A percentile compares a stretch with the other conserved stretches of the same genome.
Conservation (phyloP, 331 rosid species). For the Acacia concinna region DNA sequence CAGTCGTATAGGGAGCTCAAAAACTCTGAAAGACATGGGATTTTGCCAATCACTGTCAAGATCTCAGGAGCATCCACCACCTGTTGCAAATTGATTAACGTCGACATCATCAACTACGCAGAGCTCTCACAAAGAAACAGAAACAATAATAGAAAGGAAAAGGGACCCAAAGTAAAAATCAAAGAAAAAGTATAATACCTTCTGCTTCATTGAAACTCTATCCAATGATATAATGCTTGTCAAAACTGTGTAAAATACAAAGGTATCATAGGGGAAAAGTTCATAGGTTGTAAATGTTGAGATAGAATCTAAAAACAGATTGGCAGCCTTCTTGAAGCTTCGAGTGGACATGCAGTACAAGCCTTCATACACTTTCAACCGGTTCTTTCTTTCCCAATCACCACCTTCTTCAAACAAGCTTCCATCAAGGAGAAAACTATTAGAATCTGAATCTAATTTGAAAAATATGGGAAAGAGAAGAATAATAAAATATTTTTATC, state of each 20-base stretch:
- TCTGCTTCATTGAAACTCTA: conserved; percentile 69
- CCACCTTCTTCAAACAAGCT: conserved; percentile 85
- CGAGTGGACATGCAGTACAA: conserved; percentile 63
- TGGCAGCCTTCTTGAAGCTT: conserved; percentile 77
- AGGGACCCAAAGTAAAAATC: neutral
- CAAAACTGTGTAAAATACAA: conserved; percentile 79
- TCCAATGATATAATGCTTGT: conserved; percentile 69
- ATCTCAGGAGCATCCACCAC: conserved; percentile 98
- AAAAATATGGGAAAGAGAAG: conserved; percentile 16
- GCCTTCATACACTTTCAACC: conserved; percentile 74
- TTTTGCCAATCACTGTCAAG: conserved; percentile 89
- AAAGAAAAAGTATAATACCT: conserved; percentile 38
- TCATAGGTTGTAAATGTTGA: conserved; percentile 93
- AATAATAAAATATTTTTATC: neutral
- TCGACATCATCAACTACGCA: neutral
- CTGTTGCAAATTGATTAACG: conserved; percentile 40
- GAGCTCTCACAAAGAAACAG: neutral
- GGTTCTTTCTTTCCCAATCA: conserved; percentile 82
- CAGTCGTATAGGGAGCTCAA: conserved; percentile 83
- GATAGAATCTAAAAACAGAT: conserved; percentile 85
- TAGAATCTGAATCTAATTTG: neutral
- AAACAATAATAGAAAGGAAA: conserved; percentile 9
- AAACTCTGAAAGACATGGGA: conserved; percentile 78
- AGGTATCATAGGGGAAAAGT: conserved; percentile 82
- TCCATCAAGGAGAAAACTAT: conserved; percentile 28